Percentiles rank a stretch among this genome's conserved stretches.
phyloP scores from a whole-genome alignment of 345 rosid genomes.

The Erysimum cheiranthoides region DNA sequence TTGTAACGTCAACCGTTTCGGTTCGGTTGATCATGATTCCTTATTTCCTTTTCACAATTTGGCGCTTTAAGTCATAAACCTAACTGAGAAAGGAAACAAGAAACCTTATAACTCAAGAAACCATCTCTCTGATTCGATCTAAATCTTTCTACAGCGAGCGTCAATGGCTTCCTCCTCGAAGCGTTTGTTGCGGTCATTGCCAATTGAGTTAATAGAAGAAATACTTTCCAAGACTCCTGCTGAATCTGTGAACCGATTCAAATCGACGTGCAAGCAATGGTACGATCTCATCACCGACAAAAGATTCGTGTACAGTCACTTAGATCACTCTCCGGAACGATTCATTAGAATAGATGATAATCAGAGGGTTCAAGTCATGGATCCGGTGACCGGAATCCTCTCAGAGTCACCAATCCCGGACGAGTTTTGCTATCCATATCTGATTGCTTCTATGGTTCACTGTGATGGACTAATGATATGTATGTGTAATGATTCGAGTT shows the following conservation, averaged over 20 bases:
- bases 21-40: not conserved
- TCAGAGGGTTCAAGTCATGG: not conserved
- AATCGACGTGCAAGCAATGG: not conserved
- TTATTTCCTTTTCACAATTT: not conserved
- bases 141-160: not conserved
- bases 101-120: not conserved
- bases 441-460: not conserved
- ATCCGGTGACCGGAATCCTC: not conserved
- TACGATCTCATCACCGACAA: not conserved
- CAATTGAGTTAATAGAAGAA: not conserved
- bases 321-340: not conserved
- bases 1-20: not conserved
- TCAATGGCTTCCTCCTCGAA: not conserved
- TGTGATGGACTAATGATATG: not conserved
- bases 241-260: not conserved
- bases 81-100: not conserved
- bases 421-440: rapidly evolving
- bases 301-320: conserved; percentile 2
- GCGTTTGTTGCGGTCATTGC: not conserved
- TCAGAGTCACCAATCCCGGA: not conserved
- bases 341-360: not conserved
- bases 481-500: not conserved
- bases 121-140: not conserved
- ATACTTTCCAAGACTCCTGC: not conserved
- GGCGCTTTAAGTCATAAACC: not conserved